These are phyloP conservation scores for Trichosanthes truncata DNA, from an alignment of 306 rosid species.

Conservation along the genomic window DNA sequence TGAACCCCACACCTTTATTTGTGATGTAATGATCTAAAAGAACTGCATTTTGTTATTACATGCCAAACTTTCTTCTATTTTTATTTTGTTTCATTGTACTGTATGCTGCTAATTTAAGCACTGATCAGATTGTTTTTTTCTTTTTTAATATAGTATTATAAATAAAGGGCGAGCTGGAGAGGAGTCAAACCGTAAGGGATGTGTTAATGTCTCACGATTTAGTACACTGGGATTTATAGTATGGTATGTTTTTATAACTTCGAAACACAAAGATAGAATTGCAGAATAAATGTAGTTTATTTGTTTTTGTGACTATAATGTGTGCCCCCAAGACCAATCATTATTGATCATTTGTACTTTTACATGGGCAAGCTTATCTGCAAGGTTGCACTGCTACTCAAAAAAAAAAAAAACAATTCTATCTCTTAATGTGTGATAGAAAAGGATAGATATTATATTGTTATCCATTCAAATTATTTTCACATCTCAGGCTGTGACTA, in stretches of 20 bases:
- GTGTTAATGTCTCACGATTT: not conserved
- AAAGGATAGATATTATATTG: not conserved
- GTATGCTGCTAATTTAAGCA: not conserved
- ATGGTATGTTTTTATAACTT: not conserved
- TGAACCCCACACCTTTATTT: not conserved
- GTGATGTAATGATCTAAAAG: not conserved
- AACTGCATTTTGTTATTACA: not conserved
- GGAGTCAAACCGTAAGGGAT: not conserved
- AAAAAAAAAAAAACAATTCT: no score
- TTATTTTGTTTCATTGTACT: not conserved
- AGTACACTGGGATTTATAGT: not conserved
- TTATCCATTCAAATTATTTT: conserved; percentile 32
- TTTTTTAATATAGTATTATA: not conserved
- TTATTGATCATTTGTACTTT: not conserved
- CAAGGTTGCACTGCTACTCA: no score
- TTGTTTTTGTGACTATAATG: not conserved
- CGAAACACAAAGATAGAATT: not conserved
- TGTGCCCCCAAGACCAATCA: not conserved
- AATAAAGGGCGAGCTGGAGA: not conserved
- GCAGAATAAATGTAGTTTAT: not conserved
- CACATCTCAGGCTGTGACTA: conserved; percentile 91
- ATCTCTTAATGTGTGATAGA: no score
- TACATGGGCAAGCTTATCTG: not conserved
- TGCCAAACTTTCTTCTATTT: not conserved
- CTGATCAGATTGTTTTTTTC: not conserved